Evolutionary conservation across 345 rosid genomes (phyloP).

Genomic region (Eucalyptus erythrocorys): DNA sequence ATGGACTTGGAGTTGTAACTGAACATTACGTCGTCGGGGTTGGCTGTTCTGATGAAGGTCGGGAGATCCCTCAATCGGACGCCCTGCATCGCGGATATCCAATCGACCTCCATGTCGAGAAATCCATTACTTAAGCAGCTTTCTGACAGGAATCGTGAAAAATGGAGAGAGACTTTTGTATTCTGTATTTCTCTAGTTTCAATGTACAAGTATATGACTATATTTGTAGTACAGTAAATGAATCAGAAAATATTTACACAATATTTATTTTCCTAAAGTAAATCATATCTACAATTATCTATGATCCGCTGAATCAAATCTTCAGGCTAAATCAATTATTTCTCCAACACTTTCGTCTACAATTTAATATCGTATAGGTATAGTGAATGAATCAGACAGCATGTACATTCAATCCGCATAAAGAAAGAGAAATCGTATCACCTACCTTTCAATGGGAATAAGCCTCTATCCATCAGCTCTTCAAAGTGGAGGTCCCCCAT

Average conservation of each 20-base stretch:
- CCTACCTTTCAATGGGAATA: slow-evolving; percentile 12
- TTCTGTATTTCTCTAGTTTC: too few relatives aligned
- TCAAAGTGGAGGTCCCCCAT: background rate
- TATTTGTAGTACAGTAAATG: too few relatives aligned
- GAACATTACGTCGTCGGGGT: slow-evolving; percentile 7
- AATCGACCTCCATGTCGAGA: slow-evolving; percentile 16
- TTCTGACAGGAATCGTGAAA: too few relatives aligned
- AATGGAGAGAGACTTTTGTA: too few relatives aligned
- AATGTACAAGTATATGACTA: too few relatives aligned
- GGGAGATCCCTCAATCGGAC: slow-evolving; percentile 32
- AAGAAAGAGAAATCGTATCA: background rate
- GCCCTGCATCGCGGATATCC: slow-evolving; percentile 23
- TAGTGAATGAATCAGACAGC: background rate
- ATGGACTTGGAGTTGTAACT: background rate
- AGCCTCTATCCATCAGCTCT: background rate
- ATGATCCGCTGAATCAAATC: too few relatives aligned
- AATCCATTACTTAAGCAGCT: slow-evolving; percentile 8
- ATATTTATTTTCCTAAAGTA: too few relatives aligned
- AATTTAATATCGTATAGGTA: background rate
- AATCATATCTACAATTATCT: too few relatives aligned
- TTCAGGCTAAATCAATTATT: too few relatives aligned
- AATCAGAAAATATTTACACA: too few relatives aligned
- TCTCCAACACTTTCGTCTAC: too few relatives aligned
- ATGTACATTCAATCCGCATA: background rate
- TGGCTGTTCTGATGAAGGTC: slow-evolving; percentile 10